These are phyloP conservation scores for Limnanthes douglasii DNA, from an alignment of 345 rosid species.

Conservation along the genomic window DNA sequence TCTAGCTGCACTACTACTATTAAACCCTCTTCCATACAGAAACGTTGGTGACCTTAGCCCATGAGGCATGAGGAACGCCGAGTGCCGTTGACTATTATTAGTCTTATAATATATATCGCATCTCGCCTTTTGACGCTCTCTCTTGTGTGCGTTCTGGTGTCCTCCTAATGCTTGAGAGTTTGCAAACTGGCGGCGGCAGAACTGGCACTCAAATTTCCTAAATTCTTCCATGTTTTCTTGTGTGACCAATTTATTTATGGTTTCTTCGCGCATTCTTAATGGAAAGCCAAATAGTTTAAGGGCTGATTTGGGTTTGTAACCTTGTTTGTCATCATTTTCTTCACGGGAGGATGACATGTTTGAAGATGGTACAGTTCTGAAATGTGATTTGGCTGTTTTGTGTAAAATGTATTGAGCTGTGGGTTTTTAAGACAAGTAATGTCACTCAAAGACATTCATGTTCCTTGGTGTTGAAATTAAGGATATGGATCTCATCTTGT, in stretches of 20 bases:
- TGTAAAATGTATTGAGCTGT: no score
- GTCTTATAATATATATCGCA: constrained; percentile 15
- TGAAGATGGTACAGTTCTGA: no score
- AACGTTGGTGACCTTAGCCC: constrained; percentile 12
- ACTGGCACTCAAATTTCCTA: constrained; percentile 40
- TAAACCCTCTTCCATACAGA: constrained; percentile 7
- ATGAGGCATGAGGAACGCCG: constrained; percentile 14
- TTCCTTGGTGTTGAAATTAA: no score
- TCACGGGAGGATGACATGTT: no score
- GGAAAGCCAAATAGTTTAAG: constrained; percentile 30
- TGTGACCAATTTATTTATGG: constrained; percentile 2
- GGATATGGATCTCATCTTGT: no score
- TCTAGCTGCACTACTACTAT: constrained; percentile 1
- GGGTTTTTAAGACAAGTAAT: no score
- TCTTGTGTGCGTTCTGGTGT: constrained; percentile 52
- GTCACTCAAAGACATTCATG: no score
- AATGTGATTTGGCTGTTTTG: no score
- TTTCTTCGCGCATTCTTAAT: constrained; percentile 9
- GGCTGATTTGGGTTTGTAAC: constrained; percentile 10
- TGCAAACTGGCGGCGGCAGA: constrained; percentile 33
- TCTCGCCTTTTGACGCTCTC: constrained; percentile 39
- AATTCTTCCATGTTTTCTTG: constrained; percentile 8
- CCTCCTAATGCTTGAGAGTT: constrained; percentile 57
- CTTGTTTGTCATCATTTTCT: constrained; percentile 6
- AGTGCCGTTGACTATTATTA: constrained; percentile 10